Conservation (phyloP, 306 rosid genomes). For the Fragaria nilgerrensis region DNA sequence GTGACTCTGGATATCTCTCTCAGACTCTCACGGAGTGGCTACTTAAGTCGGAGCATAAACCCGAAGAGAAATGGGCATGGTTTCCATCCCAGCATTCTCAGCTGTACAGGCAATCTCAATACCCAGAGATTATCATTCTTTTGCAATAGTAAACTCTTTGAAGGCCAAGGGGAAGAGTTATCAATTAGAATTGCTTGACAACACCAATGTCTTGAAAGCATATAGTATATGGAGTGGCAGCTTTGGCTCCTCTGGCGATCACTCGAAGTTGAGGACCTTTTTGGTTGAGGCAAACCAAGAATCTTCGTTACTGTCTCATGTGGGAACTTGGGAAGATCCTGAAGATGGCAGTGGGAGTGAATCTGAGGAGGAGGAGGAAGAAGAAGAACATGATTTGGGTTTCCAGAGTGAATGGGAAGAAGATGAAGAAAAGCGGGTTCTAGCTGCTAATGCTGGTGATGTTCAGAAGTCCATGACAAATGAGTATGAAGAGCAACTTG, state of each 20-base stretch:
- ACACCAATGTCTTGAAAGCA: slow-evolving; percentile 20
- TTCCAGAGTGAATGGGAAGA: slow-evolving; percentile 58
- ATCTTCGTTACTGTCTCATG: slow-evolving; percentile 25
- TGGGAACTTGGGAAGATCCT: slow-evolving; percentile 76
- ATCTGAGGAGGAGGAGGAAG: slow-evolving; percentile 47
- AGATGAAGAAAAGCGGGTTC: slow-evolving; percentile 45
- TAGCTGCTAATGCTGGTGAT: slow-evolving; percentile 24
- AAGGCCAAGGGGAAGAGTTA: background rate
- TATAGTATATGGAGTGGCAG: slow-evolving; percentile 24
- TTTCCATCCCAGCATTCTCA: background rate
- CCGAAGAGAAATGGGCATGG: background rate
- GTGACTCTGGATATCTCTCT: background rate
- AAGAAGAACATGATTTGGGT: slow-evolving; percentile 50
- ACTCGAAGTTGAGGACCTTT: slow-evolving; percentile 27
- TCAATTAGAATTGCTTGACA: background rate
- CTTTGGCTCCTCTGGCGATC: slow-evolving; percentile 19
- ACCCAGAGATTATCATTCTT: background rate
- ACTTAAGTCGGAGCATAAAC: too few species aligned
- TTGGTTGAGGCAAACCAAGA: slow-evolving; percentile 29
- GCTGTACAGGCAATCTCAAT: background rate
- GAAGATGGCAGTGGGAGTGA: slow-evolving; percentile 67
- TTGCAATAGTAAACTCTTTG: background rate
- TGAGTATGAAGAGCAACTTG: slow-evolving; percentile 50
- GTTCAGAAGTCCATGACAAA: slow-evolving; percentile 34
- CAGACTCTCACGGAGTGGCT: background rate